These are phyloP conservation scores for Globisporangium iwayamae DNA, from an alignment of 352 stramenopile genomes.

Conservation along the genomic window DNA sequence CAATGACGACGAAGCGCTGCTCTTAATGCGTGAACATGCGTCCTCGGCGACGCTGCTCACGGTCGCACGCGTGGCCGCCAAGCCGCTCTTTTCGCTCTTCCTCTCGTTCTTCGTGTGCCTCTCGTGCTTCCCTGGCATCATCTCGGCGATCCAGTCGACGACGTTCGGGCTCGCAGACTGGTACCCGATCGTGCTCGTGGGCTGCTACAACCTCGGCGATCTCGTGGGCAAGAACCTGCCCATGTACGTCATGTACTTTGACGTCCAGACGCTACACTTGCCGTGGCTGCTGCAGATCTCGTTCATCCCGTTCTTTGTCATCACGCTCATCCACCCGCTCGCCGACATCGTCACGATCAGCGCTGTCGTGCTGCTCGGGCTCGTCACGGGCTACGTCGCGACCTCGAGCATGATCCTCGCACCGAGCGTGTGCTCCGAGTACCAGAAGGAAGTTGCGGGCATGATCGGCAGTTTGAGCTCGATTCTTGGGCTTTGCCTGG, in stretches of 20 bases:
- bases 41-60: constrained; percentile 44
- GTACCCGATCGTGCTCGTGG: constrained; percentile 76
- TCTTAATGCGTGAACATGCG: constrained; percentile 36
- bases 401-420: constrained; percentile 75
- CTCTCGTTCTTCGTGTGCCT: constrained; percentile 75
- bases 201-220: constrained; percentile 73
- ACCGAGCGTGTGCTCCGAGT: constrained; percentile 68
- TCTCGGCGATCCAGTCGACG: constrained; percentile 61
- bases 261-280: constrained; percentile 59
- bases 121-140: constrained; percentile 78
- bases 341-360: constrained; percentile 49
- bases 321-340: constrained; percentile 48
- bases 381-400: constrained; percentile 77
- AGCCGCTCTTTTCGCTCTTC: constrained; percentile 78
- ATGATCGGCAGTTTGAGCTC: constrained; percentile 68
- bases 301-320: constrained; percentile 73
- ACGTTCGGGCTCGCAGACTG: constrained; percentile 55
- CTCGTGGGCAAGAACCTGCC: constrained; percentile 78
- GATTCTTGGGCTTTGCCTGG: constrained; percentile 71
- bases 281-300: constrained; percentile 58
- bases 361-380: constrained; percentile 48
- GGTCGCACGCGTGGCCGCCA: constrained; percentile 58
- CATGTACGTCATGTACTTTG: constrained; percentile 68
- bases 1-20: constrained; percentile 35
- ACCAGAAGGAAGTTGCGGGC: constrained; percentile 73